Evolutionary conservation across 495 filamentous ascomycete genomes (phyloP).

Genomic region (Parmelia sp.): DNA sequence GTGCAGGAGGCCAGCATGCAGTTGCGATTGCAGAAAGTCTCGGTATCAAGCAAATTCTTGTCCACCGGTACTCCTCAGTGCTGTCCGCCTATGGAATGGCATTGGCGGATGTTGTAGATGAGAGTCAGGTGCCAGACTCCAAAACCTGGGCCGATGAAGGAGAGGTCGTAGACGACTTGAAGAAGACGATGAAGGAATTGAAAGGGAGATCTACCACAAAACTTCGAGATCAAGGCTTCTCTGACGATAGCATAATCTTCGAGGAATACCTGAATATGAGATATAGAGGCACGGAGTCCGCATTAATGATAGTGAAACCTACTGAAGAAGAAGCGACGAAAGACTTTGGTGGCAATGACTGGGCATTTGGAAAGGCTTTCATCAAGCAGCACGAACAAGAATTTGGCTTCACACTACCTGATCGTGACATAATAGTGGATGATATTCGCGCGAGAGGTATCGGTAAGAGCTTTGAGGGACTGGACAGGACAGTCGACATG

Average conservation of each 20-base stretch:
- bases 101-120: constrained; percentile 88
- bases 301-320: constrained; percentile 72
- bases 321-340: constrained; percentile 50
- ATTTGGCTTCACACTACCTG: constrained; percentile 87
- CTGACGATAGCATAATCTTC: constrained; percentile 62
- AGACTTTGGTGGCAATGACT: constrained; percentile 57
- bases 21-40: constrained; percentile 89
- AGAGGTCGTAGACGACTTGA: constrained; percentile 45
- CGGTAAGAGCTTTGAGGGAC: constrained; percentile 71
- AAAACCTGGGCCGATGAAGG: constrained; percentile 62
- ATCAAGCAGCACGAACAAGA: constrained; percentile 84
- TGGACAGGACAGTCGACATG: constrained; percentile 72
- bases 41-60: constrained; percentile 77
- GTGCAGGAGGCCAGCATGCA: constrained; percentile 92
- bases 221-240: constrained; percentile 68
- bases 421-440: constrained; percentile 86
- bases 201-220: constrained; percentile 60
- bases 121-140: constrained; percentile 84
- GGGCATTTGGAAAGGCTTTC: constrained; percentile 79
- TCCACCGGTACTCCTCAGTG: constrained; percentile 91
- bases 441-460: constrained; percentile 87
- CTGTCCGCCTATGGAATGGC: constrained; percentile 97
- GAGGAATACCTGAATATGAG: constrained; percentile 88
- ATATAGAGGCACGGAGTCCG: constrained; percentile 81
- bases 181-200: constrained; percentile 37